Evolutionary conservation across 257 asterid species (phyloP).

Genomic region (Asclepias syriaca): DNA sequence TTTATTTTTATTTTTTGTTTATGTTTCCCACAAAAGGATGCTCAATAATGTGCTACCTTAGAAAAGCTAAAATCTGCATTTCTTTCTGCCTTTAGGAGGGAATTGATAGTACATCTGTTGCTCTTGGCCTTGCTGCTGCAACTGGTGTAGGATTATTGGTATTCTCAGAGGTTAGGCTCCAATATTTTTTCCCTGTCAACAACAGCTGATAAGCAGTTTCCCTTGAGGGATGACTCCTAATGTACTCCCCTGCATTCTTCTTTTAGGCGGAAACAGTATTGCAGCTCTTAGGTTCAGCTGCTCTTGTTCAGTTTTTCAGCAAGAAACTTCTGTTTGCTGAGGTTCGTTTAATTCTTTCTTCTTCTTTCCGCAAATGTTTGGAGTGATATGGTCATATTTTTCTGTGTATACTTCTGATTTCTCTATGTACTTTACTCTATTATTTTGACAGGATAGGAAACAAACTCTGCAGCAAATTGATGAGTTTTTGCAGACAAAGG

Average conservation of each 20-base stretch:
- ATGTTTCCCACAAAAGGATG: not conserved
- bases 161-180: conserved; percentile 64
- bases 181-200: not conserved
- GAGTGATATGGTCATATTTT: not conserved
- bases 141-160: conserved; percentile 69
- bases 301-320: conserved; percentile 72
- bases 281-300: conserved; percentile 86
- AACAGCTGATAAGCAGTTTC: not conserved
- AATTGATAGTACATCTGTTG: conserved; percentile 44
- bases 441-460: conserved; percentile 71
- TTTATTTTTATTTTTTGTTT: too few relatives aligned
- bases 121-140: conserved; percentile 71
- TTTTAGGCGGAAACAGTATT: conserved; percentile 82
- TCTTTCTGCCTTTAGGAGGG: conserved; percentile 38
- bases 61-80: not conserved
- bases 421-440: conserved; percentile 10
- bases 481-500: conserved; percentile 58
- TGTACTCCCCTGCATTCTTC: conserved; percentile 14
- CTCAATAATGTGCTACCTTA: not conserved
- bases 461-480: conserved; percentile 66
- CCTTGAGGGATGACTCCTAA: conserved; percentile 13
- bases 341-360: conserved; percentile 35
- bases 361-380: not conserved
- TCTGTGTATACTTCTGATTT: too few relatives aligned
- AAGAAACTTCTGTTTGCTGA: conserved; percentile 83